A percentile compares a stretch with the other conserved stretches of the same genome.
These are phyloP conservation scores for Quercus alba DNA, from an alignment of 306 rosid genomes.

Conservation along the genomic window DNA sequence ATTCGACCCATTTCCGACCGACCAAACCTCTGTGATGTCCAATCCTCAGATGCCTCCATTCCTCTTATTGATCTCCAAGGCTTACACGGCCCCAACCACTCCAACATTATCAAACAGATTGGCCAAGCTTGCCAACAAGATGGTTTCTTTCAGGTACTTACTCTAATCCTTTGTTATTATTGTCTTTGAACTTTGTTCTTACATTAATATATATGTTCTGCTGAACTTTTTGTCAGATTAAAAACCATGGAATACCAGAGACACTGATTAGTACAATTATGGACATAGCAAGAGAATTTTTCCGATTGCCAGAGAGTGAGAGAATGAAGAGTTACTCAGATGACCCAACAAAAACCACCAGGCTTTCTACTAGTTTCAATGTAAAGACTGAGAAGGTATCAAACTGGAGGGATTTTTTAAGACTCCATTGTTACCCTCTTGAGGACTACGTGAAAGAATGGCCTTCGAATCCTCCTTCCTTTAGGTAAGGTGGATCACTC, in stretches of 20 bases:
- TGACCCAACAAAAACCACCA: conserved; percentile 37
- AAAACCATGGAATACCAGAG: conserved; percentile 43
- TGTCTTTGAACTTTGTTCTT: not conserved
- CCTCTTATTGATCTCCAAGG: conserved; percentile 41
- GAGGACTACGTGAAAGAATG: conserved; percentile 38
- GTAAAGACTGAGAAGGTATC: conserved; percentile 41
- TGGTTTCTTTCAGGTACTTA: conserved; percentile 46
- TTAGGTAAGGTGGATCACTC: conserved; percentile 18
- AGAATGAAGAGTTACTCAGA: conserved; percentile 25
- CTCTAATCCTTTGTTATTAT: too few relatives aligned
- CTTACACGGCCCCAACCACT: conserved; percentile 36
- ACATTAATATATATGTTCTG: not conserved
- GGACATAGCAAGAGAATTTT: conserved; percentile 32
- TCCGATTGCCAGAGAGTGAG: conserved; percentile 42
- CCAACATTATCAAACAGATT: conserved; percentile 31
- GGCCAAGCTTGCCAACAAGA: conserved; percentile 33
- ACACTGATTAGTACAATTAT: conserved; percentile 5
- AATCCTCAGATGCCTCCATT: conserved; percentile 20
- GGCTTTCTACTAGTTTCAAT: conserved; percentile 54
- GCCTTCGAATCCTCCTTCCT: conserved; percentile 48
- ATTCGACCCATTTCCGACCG: conserved; percentile 45
- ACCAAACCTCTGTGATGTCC: conserved; percentile 30
- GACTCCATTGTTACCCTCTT: conserved; percentile 49
- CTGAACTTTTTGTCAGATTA: conserved; percentile 23
- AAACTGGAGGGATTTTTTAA: conserved; percentile 54